Conservation (phyloP, 2,329 filamentous ascomycete species). For the Pseudogymnoascus sp. region DNA sequence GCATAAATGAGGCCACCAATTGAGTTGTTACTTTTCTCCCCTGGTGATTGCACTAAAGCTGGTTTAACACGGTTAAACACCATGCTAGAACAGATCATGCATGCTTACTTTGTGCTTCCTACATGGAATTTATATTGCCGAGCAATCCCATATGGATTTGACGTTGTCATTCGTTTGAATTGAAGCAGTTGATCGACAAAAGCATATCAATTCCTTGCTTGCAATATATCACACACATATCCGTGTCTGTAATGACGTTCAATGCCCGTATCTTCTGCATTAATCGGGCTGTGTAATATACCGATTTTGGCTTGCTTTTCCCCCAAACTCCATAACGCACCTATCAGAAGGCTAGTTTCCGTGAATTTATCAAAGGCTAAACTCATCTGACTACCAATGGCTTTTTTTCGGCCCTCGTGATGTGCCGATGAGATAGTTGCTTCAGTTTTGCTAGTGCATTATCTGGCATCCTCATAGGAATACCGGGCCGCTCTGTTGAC, state of each 20-base stretch:
- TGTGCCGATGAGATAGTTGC: background rate
- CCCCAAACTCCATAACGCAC: too few relatives aligned
- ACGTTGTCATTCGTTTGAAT: background rate
- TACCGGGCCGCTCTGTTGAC: background rate
- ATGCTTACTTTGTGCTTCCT: background rate
- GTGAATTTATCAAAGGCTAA: background rate
- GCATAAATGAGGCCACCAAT: background rate
- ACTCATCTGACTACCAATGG: background rate
- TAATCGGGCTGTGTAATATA: background rate
- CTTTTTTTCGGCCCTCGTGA: background rate
- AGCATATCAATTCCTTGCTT: background rate
- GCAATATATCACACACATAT: background rate
- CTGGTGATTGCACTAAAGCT: background rate
- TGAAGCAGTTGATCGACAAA: background rate
- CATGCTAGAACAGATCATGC: background rate
- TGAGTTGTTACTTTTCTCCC: background rate
- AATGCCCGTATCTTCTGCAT: background rate
- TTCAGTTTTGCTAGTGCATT: background rate
- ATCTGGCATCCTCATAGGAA: background rate
- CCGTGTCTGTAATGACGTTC: background rate
- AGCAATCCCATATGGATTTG: background rate
- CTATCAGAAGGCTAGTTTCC: background rate
- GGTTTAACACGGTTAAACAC: constrained; percentile 2
- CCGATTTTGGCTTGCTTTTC: background rate
- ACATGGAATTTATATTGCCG: background rate